Base-by-base conservation (phyloP, 1,284 basidiomycete genomes). In the Neolentinus lepideus region DNA sequence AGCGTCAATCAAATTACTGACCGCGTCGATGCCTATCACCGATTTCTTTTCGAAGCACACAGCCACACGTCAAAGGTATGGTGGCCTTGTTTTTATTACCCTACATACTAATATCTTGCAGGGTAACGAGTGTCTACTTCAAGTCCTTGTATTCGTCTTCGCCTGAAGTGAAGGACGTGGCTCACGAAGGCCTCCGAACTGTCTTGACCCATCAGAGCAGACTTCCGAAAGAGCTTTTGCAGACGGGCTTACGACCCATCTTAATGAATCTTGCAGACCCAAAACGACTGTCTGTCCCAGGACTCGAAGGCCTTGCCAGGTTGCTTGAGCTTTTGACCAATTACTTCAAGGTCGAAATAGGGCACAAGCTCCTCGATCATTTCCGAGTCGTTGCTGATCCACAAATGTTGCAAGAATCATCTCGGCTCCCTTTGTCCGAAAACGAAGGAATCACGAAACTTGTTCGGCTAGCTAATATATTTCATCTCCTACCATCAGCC, bases 341-440 rank as follows among this genome's bases (percentile, higher is more conserved):
- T 69, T 99, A 99, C 74, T 99, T 99, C 86, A 99, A 99, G 70
- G 96, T 99, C 46, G 97, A 99, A 74, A 99, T 99, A 62, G 98
- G 97, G 9, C 86, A 92, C 70, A 99, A 99, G 73, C 82, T 99
- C 8, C 78, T 99, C 16, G 95, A 98, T 65, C 97, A 99, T 70
- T 97, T 96, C 75, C 85, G 89, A 52, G 85, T 89, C 33, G 87
- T 98, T 19, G 91, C 94, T 29, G 90, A 93, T 64, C 84, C 87
- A 36, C 86, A 90, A 63, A 86, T 92, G 77, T 76, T 96, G n/a
- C 80, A 82, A 57, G 83, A 83, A 51, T 87, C 93, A 0, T 86
- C 92, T 0, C 81, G 84, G 56, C 77, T 88, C 3, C 90, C 94
- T 0, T 74, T 95, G 21, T 79, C 86, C 14, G 93, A 96, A 63